A percentile compares a stretch with the other conserved stretches of the same genome.
phyloP scores from a whole-genome alignment of 1,139 yeast species.

The Hyphopichia wangnamkhiaoensis region DNA sequence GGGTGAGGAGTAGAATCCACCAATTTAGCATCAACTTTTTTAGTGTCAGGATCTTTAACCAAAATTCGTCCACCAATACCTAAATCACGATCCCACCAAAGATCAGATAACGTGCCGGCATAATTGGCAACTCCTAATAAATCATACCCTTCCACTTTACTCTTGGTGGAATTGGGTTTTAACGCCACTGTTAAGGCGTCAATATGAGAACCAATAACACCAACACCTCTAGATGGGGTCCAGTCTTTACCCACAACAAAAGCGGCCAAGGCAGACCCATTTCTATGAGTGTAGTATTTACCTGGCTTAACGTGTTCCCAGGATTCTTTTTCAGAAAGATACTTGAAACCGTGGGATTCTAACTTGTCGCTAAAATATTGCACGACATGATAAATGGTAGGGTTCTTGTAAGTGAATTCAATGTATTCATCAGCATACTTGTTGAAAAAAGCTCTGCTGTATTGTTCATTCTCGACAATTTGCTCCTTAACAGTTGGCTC shows the following conservation, averaged over 20 bases:
- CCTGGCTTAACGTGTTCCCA: conserved; percentile 48
- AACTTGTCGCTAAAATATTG: conserved; percentile 27
- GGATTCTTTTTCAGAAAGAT: conserved; percentile 48
- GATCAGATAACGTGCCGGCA: conserved; percentile 55
- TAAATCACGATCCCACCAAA: conserved; percentile 69
- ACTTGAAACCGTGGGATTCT: conserved; percentile 30
- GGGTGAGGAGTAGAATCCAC: conserved; percentile 64
- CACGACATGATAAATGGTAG: conserved; percentile 46
- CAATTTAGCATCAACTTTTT: conserved; percentile 40
- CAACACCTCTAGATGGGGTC: conserved; percentile 58
- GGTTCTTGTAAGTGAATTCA: conserved; percentile 38
- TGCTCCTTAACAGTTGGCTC: too few relatives aligned
- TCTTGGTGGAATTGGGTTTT: conserved; percentile 55
- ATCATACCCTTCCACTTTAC: conserved; percentile 57
- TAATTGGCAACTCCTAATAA: conserved; percentile 68
- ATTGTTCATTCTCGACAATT: conserved; percentile 1
- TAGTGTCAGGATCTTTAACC: conserved; percentile 32
- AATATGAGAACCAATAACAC: conserved; percentile 60
- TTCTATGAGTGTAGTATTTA: conserved; percentile 56
- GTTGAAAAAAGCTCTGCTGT: conserved; percentile 9
- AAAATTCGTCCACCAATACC: conserved; percentile 66
- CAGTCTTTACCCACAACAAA: conserved; percentile 59
- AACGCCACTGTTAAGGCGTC: conserved; percentile 60
- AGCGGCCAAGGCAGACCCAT: conserved; percentile 57
- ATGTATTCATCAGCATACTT: conserved; percentile 33